Conservation (phyloP, 2,329 filamentous ascomycete genomes). For the Decorospora gaudefroyi region DNA sequence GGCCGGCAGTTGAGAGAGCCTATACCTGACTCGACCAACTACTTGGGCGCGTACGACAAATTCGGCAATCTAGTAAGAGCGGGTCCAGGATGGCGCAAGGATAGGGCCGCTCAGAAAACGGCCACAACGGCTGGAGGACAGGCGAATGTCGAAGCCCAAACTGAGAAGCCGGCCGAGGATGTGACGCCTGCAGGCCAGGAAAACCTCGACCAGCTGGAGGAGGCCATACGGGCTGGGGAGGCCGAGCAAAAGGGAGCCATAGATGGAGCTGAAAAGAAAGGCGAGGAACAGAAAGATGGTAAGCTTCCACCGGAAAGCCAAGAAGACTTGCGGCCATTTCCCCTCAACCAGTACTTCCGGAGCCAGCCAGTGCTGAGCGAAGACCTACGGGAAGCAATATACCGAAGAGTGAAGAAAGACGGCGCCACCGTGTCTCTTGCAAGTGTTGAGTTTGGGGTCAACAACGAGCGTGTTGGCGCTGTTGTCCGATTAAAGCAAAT, state of each 20-base stretch:
- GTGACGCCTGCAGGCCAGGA: slow-evolving; percentile 38
- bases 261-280: slow-evolving; percentile 16
- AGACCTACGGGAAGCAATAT: slow-evolving; percentile 72
- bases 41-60: slow-evolving; percentile 59
- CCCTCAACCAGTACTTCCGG: slow-evolving; percentile 70
- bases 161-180: slow-evolving; percentile 28
- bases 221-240: slow-evolving; percentile 26
- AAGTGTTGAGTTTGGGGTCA: slow-evolving; percentile 75
- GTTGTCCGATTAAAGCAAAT: slow-evolving; percentile 84
- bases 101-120: slow-evolving; percentile 24
- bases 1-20: slow-evolving; percentile 56
- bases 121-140: slow-evolving; percentile 11
- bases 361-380: slow-evolving; percentile 77
- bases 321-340: slow-evolving; percentile 64
- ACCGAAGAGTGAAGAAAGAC: slow-evolving; percentile 65
- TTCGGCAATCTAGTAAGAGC: slow-evolving; percentile 54
- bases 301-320: slow-evolving; percentile 39
- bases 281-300: slow-evolving; percentile 22
- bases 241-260: slow-evolving; percentile 25
- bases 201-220: slow-evolving; percentile 35
- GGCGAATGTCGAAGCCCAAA: slow-evolving; percentile 13
- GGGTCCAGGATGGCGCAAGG: slow-evolving; percentile 27
- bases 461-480: slow-evolving; percentile 81
- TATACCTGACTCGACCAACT: slow-evolving; percentile 58
- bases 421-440: slow-evolving; percentile 72